phyloP scores from a whole-genome alignment of 495 filamentous ascomycete species.

The Penicillium samsonianum region DNA sequence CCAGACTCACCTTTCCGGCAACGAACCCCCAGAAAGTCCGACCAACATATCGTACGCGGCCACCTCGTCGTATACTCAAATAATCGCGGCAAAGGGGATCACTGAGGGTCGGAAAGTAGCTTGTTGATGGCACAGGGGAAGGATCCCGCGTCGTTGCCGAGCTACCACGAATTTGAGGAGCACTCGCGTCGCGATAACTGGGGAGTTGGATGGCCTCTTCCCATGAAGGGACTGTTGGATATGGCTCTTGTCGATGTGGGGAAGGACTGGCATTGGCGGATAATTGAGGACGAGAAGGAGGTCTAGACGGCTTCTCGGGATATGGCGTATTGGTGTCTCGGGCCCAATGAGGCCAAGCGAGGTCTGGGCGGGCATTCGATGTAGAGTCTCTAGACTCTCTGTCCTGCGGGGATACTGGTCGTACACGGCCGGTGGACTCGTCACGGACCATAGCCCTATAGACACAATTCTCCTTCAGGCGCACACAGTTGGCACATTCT shows the following conservation, averaged over 20 bases:
- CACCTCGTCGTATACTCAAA: neutral
- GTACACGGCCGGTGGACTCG: neutral
- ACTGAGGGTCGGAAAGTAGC: neutral
- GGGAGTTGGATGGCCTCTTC: neutral
- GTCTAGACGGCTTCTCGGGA: too few relatives aligned
- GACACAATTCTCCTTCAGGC: conserved; percentile 23
- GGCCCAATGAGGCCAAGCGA: too few relatives aligned
- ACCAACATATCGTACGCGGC: neutral
- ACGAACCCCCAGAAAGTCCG: neutral
- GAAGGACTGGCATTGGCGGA: too few relatives aligned
- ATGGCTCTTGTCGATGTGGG: neutral
- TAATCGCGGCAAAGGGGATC: neutral
- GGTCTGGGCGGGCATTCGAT: too few relatives aligned
- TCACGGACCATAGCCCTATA: neutral
- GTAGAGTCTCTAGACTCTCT: neutral
- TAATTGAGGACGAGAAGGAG: too few relatives aligned
- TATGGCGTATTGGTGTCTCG: too few relatives aligned
- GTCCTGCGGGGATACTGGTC: conserved; percentile 11
- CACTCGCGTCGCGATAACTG: too few relatives aligned
- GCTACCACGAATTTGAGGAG: neutral
- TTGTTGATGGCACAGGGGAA: neutral
- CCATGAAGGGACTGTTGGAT: neutral
- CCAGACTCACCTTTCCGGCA: neutral
- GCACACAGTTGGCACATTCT: conserved; percentile 28
- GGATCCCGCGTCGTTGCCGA: neutral